Conservation (phyloP, 202 grass and related monocot species). For the Bolboschoenoplectus hybrid region DNA sequence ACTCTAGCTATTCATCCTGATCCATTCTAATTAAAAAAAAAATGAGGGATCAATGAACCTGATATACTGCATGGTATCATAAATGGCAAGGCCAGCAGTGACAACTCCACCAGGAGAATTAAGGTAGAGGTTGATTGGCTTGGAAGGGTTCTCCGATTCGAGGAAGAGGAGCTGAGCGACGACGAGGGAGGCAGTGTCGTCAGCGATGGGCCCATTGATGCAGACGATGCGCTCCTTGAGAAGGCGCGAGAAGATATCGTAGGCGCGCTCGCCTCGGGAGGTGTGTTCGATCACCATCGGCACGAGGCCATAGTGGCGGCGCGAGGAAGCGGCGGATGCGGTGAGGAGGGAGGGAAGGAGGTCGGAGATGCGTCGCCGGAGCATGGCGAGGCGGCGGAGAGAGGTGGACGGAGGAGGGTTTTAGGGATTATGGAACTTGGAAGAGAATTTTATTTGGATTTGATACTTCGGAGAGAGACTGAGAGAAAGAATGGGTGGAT, state of each 20-base stretch:
- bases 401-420: background rate
- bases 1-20: background rate
- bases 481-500: background rate
- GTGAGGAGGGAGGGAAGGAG: background rate
- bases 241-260: constrained; percentile 31
- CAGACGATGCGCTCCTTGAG: constrained; percentile 44
- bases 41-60: constrained; percentile 36
- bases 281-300: constrained; percentile 45
- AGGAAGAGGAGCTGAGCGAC: constrained; percentile 42
- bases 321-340: background rate
- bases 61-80: constrained; percentile 99
- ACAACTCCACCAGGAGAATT: constrained; percentile 93
- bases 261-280: constrained; percentile 38
- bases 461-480: background rate
- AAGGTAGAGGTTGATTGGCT: constrained; percentile 93
- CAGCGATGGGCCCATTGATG: constrained; percentile 29
- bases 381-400: constrained; percentile 9
- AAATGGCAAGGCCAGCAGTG: constrained; percentile 97
- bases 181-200: constrained; percentile 34
- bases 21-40: background rate
- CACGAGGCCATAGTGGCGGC: constrained; percentile 24
- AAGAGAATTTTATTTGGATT: background rate
- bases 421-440: background rate
- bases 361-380: constrained; percentile 13
- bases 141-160: constrained; percentile 58